Base-by-base conservation (phyloP, 768 basidiomycete genomes). In the Trametes punicea region DNA sequence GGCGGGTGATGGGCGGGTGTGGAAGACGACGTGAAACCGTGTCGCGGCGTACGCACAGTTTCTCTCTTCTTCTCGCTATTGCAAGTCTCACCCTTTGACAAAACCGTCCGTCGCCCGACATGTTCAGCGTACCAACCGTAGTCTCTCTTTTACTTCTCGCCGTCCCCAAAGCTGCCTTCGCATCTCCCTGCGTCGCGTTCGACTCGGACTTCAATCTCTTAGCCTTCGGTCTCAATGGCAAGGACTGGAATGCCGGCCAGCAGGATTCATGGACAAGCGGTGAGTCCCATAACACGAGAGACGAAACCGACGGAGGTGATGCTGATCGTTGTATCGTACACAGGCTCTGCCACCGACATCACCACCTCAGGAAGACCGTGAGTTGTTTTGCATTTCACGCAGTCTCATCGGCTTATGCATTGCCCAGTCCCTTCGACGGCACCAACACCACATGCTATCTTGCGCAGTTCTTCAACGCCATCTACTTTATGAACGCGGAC, bases 401-500 rank as follows among this genome's bases (percentile, higher is more conserved):
- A 55, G 44, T 44, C 16, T 29, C 26, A 38, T 13, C 8, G 18
- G 15, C 56, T 42, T 41, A 48, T 26, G 21, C 30, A 34, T 5
- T 45, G 36, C 62, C 8, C 59, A 88, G 87, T 41, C 78, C 88
- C 29, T 90, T 91, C 61, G 75, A 87, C 65, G 82, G 79, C 21
- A 60, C 67, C 30, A 82, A 78, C 65, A 79, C 82, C 0, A 85
- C 82, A 7, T 91, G 89, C 71, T 90, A 85, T 71, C 79, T 90
- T 46, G 80, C 88, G 6, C 60, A 96, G 82, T 94, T 85, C 73
- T 78, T 77, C 66, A 96, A 96, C 63, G 86, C 91, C 34, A 77
- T 96, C 66, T 96, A 96, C 64, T 83, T 94, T 26, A 69, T 93
- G 38, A 85, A 87, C 63, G 92, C 82, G 1, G 90, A 96, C 71